Evolutionary conservation across 2,329 filamentous ascomycete genomes (phyloP), one percentile per base, ranked within the genome.

Genomic region (Cryphonectria carpinicola): DNA sequence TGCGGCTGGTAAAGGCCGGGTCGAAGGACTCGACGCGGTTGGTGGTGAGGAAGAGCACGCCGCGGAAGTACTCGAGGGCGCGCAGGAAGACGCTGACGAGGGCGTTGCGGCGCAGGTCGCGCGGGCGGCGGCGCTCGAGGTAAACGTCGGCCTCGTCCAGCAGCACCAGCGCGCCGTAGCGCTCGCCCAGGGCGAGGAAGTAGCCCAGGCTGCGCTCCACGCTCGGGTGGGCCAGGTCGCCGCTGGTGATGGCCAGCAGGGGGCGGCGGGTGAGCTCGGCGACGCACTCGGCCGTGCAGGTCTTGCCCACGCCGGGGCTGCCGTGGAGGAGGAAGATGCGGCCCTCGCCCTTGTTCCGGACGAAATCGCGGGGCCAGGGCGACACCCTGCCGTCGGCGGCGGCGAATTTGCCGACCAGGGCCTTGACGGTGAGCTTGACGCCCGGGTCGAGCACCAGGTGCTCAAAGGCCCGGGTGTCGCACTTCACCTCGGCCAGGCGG

Each of bases 91-190:
- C 75, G 22, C 82, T 84, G 37, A 86, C 84, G 14, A 86, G 79
- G 0, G 82, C 82, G 76, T 86, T 86, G 70, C 83, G 82, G 32
- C 76, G 78, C 64, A 85, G 81, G 74, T 86, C 83, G 39, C 75
- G 78, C 32, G 80, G 75, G 2, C 79, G 78, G 2, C 88, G 85
- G 67, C 83, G 78, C 77, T 89, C 86, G 11, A 90, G 84, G 77
- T 88, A 90, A 25, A 89, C 86, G 69, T 90, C 88, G 3, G 86
- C 87, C 77, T 90, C 88, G 75, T 90, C 87, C 5, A 89, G 81
- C 3, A 89, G 81, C 8, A 88, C 81, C 7, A 89, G 81, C 52
- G 83, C 86, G 25, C 81, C 82, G 78, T 84, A 87, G 10, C 82
- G 83, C 76, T 84, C 83, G 56, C 80, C 86, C 4, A 87, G 80